Evolutionary conservation across 2,329 filamentous ascomycete species (phyloP), one percentile per base, ranked within the genome.

Genomic region (Coleophoma crateriformis): DNA sequence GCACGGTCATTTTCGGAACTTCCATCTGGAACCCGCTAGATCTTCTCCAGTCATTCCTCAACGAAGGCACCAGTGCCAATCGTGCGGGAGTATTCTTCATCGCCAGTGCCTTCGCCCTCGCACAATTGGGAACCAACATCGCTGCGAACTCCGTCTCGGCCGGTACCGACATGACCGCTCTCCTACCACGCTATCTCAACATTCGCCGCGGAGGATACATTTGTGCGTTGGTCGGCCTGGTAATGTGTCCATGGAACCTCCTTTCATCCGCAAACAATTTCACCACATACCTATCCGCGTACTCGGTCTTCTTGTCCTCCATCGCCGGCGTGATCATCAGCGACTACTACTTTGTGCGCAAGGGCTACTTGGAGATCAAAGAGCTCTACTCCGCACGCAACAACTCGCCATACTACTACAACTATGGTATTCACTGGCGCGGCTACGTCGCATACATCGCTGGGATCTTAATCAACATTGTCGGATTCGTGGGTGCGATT

Each of bases 261-360:
- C 79, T 95, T 8, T 82, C 78, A 2, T 74, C 74, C 41, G 81
- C 81, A 41, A 95, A 92, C 73, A 84, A 85, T 68, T 96, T 96
- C 72, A 94, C 88, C 1, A 95, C 88, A 3, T 96, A 96, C 64
- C 81, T 96, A 1, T 94, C 88, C 1, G 87, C 91, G 1, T 96
- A 96, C 72, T 90, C 87, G 3, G 90, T 96, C 50, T 96, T 96
- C 70, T 78, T 96, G n/a, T 91, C 87, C 51, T 90, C 87, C 40
- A 95, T 96, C 54, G 90, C 89, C 0, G 91, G 91, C n/a, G 89
- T 95, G 55, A 94, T 96, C 71, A 75, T 90, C 52, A 80, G 77
- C 58, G 91, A 96, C 68, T 96, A 96, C 73, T 96, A 95, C 68
- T 54, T 87, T 49, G 88, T 96, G 5, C 86, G 91, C 50, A 84